Percentiles rank a stretch among this genome's conserved stretches.
Conservation (phyloP, 345 rosid genomes). For the Lepidium aucheri region DNA sequence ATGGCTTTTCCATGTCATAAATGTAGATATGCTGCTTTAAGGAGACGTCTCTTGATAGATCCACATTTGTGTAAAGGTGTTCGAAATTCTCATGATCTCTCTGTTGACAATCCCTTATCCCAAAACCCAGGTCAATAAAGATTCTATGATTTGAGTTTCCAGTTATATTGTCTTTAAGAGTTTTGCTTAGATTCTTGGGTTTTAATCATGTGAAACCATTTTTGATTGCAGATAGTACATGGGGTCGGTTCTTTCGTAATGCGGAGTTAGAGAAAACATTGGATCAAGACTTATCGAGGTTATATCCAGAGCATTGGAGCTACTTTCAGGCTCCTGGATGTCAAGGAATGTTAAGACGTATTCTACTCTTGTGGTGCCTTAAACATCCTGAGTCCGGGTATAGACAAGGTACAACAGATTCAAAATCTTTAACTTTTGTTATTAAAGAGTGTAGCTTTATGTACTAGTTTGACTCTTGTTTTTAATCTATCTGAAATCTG, state of each 20-base stretch:
- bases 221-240: constrained; percentile 68
- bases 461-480: not conserved
- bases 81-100: constrained; percentile 55
- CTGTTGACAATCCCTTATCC: constrained; percentile 83
- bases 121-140: constrained; percentile 76
- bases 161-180: not conserved
- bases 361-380: constrained; percentile 88
- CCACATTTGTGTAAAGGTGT: constrained; percentile 61
- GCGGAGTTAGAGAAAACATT: constrained; percentile 93
- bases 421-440: not conserved
- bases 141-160: not conserved
- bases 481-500: not conserved
- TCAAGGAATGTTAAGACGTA: constrained; percentile 91
- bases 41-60: constrained; percentile 75
- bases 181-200: not conserved
- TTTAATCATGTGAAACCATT: not conserved
- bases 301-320: constrained; percentile 90
- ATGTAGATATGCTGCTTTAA: constrained; percentile 72
- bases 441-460: not conserved
- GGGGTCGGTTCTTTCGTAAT: constrained; percentile 91
- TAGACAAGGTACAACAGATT: constrained; percentile 55
- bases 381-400: constrained; percentile 80
- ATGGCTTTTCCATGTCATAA: not conserved
- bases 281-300: constrained; percentile 86
- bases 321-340: constrained; percentile 95